Percentiles rank a stretch among this genome's conserved stretches.
These are phyloP conservation scores for Amanita inopinata DNA, from an alignment of 768 basidiomycete species.

Conservation along the genomic window DNA sequence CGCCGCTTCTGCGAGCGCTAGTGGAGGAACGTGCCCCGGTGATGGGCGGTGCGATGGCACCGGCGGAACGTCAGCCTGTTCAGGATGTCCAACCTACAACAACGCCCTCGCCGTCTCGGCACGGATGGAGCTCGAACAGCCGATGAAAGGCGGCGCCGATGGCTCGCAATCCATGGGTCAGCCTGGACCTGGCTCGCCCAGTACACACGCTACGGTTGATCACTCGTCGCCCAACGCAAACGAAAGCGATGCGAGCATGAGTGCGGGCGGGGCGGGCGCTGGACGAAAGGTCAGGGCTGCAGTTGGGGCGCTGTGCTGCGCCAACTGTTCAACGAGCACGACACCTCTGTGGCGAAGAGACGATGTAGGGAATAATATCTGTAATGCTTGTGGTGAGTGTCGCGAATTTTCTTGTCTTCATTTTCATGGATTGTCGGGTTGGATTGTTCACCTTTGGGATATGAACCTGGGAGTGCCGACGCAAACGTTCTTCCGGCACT, in stretches of 20 bases:
- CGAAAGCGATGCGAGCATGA: conserved; percentile 12
- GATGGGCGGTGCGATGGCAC: conserved; percentile 98
- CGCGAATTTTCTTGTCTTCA: conserved; percentile 16
- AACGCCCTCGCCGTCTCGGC: conserved; percentile 52
- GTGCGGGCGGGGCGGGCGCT: conserved; percentile 18
- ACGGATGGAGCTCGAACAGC: conserved; percentile 29
- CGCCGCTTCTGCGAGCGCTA: conserved; percentile 9
- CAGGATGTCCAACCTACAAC: conserved; percentile 95
- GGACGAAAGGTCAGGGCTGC: conserved; percentile 27
- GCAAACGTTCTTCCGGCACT: too few species aligned
- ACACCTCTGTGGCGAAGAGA: conserved; percentile 88
- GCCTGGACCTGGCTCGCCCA: conserved; percentile 10
- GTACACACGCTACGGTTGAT: conserved; percentile 3
- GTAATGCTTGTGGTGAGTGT: conserved; percentile 91
- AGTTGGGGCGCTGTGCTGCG: conserved; percentile 74
- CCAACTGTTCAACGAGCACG: conserved; percentile 82
- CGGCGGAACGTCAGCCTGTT: conserved; percentile 86
- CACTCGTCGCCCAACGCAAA: conserved; percentile 12
- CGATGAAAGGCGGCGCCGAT: conserved; percentile 18
- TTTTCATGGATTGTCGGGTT: not conserved
- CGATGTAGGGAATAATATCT: conserved; percentile 87
- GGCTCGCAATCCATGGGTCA: conserved; percentile 11
- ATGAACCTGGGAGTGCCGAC: too few species aligned
- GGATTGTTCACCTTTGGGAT: conserved; percentile 15
- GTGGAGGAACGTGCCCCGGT: conserved; percentile 85